Percentiles rank a stretch among this genome's conserved stretches.
These are phyloP conservation scores for Silene uniflora DNA, from an alignment of 148 eudicot species.

Conservation along the genomic window DNA sequence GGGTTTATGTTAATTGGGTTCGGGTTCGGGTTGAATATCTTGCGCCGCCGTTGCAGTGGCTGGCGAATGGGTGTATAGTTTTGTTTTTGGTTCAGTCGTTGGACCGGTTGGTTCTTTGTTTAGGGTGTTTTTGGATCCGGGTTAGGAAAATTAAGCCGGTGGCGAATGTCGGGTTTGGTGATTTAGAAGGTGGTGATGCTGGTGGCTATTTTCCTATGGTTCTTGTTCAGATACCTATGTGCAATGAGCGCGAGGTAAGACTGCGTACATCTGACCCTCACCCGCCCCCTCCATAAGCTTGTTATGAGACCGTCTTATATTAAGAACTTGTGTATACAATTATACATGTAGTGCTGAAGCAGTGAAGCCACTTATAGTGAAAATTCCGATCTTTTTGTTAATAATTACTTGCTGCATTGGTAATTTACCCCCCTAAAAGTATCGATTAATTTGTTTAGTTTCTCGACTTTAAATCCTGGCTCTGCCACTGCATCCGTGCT, in stretches of 20 bases:
- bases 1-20: slow-evolving; percentile 12
- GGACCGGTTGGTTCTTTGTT: slow-evolving; percentile 8
- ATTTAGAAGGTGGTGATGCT: slow-evolving; percentile 66
- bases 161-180: slow-evolving; percentile 24
- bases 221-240: slow-evolving; percentile 98
- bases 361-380: neutral
- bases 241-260: slow-evolving; percentile 90
- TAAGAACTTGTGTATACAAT: too few species aligned
- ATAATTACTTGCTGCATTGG: neutral
- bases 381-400: neutral
- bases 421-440: neutral
- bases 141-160: slow-evolving; percentile 6
- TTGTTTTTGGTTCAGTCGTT: slow-evolving; percentile 9
- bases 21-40: neutral
- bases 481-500: too few species aligned
- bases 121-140: slow-evolving; percentile 15
- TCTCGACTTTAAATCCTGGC: too few species aligned
- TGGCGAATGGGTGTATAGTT: slow-evolving; percentile 7
- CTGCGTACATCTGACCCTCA: neutral
- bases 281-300: too few species aligned
- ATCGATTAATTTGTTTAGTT: too few species aligned
- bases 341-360: neutral
- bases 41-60: slow-evolving; percentile 10
- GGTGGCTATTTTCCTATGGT: slow-evolving; percentile 87
- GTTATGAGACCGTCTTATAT: too few species aligned